Evolutionary conservation across 106 monocot genomes (phyloP).

Genomic region (Iris macrosiphon): DNA sequence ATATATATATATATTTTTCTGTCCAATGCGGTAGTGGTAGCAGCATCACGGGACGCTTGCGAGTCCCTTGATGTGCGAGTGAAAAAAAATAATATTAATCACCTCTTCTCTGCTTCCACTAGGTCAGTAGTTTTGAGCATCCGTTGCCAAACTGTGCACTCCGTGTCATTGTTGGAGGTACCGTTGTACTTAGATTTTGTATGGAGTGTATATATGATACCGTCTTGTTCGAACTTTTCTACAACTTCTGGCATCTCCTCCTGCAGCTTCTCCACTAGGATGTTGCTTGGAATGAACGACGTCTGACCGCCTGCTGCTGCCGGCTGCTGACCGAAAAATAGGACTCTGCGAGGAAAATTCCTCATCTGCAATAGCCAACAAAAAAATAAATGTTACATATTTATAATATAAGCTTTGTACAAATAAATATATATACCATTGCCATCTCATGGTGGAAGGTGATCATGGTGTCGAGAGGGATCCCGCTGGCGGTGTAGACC

Average conservation of each 20-base stretch:
- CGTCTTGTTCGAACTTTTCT: not conserved
- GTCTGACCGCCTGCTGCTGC: conserved; percentile 3
- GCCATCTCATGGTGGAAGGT: conserved; percentile 41
- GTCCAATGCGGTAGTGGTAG: too few relatives aligned
- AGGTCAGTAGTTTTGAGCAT: conserved; percentile 9
- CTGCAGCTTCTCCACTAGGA: conserved; percentile 6
- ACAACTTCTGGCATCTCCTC: conserved; percentile 1
- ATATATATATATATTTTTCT: too few relatives aligned
- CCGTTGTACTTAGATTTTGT: not conserved
- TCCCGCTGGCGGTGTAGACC: conserved; percentile 17
- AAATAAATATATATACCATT: too few relatives aligned
- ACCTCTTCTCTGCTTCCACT: conserved; percentile 6
- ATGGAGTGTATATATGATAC: not conserved
- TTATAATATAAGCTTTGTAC: too few relatives aligned
- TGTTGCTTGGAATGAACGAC: conserved; percentile 3
- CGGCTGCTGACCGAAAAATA: conserved; percentile 4
- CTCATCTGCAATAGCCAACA: too few relatives aligned
- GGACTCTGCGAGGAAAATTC: not conserved
- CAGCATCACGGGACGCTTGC: too few relatives aligned
- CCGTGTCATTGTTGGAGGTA: not conserved
- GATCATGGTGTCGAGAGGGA: conserved; percentile 12
- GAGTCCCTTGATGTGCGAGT: too few relatives aligned
- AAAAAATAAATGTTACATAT: too few relatives aligned
- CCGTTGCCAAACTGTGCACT: not conserved
- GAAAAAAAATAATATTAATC: not conserved